Evolutionary conservation across 1,284 basidiomycete species (phyloP).

Genomic region (Sanguinoderma infundibulare): DNA sequence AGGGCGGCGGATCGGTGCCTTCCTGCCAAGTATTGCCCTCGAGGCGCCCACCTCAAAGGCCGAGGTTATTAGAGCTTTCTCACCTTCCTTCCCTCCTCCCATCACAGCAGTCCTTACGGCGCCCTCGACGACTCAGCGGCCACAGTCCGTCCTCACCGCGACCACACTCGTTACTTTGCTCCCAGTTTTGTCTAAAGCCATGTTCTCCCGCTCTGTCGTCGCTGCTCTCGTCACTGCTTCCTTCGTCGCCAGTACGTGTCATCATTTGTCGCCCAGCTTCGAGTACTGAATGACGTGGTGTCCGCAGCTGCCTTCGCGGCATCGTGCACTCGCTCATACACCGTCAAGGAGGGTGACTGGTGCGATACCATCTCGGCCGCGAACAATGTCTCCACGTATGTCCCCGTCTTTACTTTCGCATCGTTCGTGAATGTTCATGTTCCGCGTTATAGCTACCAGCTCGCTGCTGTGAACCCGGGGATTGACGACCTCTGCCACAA

Average conservation of each 20-base stretch:
- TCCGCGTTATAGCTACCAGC: constrained; percentile 61
- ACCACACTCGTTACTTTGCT: constrained; percentile 31
- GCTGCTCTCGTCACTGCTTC: constrained; percentile 47
- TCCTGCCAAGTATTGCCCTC: neutral
- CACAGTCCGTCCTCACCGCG: constrained; percentile 21
- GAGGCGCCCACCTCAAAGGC: constrained; percentile 21
- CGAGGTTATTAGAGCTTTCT: neutral
- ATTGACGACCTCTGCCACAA: constrained; percentile 62
- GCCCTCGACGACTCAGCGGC: constrained; percentile 25
- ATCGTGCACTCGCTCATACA: constrained; percentile 65
- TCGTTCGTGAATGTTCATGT: neutral
- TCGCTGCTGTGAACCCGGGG: constrained; percentile 60
- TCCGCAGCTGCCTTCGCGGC: constrained; percentile 45
- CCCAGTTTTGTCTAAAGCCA: constrained; percentile 32
- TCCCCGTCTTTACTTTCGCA: constrained; percentile 21
- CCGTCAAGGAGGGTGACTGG: constrained; percentile 59
- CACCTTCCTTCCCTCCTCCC: constrained; percentile 4
- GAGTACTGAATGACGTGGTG: neutral
- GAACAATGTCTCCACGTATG: constrained; percentile 69
- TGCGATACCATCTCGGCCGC: constrained; percentile 73
- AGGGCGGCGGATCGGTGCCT: neutral
- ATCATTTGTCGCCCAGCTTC: neutral
- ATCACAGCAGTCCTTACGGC: constrained; percentile 13
- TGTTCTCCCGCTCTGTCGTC: constrained; percentile 50
- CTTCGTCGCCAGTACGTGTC: constrained; percentile 46